These are phyloP conservation scores for Misopates orontium DNA, from an alignment of 257 asterid genomes.

Conservation along the genomic window DNA sequence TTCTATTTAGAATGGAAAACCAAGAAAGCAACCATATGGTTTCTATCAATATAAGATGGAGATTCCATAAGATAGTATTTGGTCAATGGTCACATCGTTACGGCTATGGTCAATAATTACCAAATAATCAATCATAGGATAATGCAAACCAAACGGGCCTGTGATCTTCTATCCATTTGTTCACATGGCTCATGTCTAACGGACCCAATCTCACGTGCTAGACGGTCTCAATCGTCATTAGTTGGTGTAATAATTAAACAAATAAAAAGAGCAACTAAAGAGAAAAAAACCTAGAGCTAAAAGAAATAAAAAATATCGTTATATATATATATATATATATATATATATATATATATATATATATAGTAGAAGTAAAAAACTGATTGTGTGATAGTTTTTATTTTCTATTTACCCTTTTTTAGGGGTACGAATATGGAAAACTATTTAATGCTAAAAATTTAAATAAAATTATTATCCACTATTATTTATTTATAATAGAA, in stretches of 20 bases:
- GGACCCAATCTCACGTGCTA: slow-evolving; percentile 42
- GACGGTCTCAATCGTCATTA: neutral
- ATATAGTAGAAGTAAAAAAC: no score
- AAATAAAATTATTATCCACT: no score
- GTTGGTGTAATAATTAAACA: neutral
- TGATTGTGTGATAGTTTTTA: no score
- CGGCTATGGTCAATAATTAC: slow-evolving; percentile 16
- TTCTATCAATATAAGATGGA: neutral
- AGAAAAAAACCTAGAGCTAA: neutral
- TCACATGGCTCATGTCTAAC: slow-evolving; percentile 32
- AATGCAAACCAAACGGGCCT: slow-evolving; percentile 27
- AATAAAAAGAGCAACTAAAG: neutral
- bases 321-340: no score
- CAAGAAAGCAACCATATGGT: no score
- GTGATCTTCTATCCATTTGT: slow-evolving; percentile 10
- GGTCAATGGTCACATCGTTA: slow-evolving; percentile 47
- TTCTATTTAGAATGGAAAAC: no score
- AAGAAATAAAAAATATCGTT: neutral
- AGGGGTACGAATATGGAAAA: no score
- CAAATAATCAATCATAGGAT: slow-evolving; percentile 25
- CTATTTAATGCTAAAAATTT: no score
- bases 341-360: no score
- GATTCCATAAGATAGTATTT: slow-evolving; percentile 1
- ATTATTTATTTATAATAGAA: no score
- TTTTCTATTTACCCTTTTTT: no score